phyloP scores from a whole-genome alignment of 176 grass and related monocot genomes.

The barley (Hordeum vulgare) region MorexV3_pseudomolecules_assembly NC_058520.1:596320814-596321313 shows the following conservation, averaged over 20 bases:
- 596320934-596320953: not conserved
- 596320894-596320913: not conserved
- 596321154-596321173: slow-evolving; percentile 36
- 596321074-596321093: slow-evolving; percentile 28
- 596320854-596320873: not conserved
- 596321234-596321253: slow-evolving; percentile 20
- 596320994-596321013: not conserved
- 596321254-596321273: not conserved
- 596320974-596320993: not conserved
- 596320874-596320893: not conserved
- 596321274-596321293: not conserved
- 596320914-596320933: not conserved
- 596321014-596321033: not conserved
- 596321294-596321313: not conserved
- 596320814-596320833: too few relatives aligned
- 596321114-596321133: not conserved
- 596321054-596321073: not conserved
- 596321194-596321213: slow-evolving; percentile 35
- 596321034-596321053: not conserved
- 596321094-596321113: too few relatives aligned
- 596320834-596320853: not conserved
- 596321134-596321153: slow-evolving; percentile 37
- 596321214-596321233: slow-evolving; percentile 23
- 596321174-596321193: not conserved
- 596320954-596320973: slow-evolving; percentile 16